Percentiles rank a stretch among this genome's conserved stretches.
Evolutionary conservation across 2,329 filamentous ascomycete genomes (phyloP).

Genomic region (Beauveria asiatica): DNA sequence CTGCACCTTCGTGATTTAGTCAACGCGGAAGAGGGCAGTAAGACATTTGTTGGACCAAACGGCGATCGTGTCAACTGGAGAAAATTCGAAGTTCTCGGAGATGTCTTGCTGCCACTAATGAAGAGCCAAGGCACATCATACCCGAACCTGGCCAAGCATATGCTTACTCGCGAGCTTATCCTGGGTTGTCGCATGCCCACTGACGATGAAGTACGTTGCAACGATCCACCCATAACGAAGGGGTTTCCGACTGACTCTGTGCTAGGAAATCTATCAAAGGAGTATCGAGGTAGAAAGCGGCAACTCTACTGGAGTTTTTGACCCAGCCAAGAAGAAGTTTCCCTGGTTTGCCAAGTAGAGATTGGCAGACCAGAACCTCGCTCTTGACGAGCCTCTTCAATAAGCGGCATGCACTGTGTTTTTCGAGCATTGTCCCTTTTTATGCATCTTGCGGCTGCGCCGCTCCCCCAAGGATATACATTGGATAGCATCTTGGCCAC

Average conservation of each 20-base stretch:
- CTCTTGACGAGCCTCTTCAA: not conserved
- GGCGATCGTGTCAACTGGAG: constrained; percentile 87
- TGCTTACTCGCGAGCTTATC: constrained; percentile 64
- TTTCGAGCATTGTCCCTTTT: not conserved
- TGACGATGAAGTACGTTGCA: constrained; percentile 71
- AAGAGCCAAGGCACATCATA: constrained; percentile 84
- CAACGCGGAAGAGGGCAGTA: constrained; percentile 84
- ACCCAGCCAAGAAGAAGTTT: constrained; percentile 55
- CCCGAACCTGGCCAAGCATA: constrained; percentile 58
- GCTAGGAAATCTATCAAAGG: constrained; percentile 55
- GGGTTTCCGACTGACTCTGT: not conserved
- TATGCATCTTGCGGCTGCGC: not conserved
- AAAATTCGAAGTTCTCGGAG: constrained; percentile 94
- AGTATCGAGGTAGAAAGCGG: constrained; percentile 50
- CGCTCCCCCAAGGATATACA: not conserved
- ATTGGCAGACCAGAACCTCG: constrained; percentile 1
- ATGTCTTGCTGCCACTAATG: constrained; percentile 84
- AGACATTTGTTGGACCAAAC: constrained; percentile 70
- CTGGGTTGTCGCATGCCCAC: constrained; percentile 73
- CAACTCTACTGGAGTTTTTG: constrained; percentile 31
- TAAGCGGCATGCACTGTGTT: not conserved
- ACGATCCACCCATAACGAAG: too few relatives aligned
- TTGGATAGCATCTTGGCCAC: not conserved
- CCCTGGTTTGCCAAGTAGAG: constrained; percentile 52
- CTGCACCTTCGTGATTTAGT: constrained; percentile 84